Evolutionary conservation across 345 rosid species (phyloP).

Genomic region (Anastatica hierochuntica): DNA sequence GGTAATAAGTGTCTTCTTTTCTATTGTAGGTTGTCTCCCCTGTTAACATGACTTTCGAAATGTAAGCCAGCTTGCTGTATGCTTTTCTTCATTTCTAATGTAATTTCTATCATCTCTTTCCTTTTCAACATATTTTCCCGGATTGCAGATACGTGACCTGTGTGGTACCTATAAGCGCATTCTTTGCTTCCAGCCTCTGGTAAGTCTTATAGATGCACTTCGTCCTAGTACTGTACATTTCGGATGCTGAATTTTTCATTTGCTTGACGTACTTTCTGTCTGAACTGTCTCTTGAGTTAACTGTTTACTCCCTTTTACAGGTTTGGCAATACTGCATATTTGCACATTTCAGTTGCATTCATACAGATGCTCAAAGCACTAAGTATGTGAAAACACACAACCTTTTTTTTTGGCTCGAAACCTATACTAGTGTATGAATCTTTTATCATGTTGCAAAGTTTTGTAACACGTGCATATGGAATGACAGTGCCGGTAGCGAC

Average conservation of each 20-base stretch:
- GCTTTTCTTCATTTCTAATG: not conserved
- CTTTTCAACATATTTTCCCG: constrained; percentile 11
- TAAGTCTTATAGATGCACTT: constrained; percentile 27
- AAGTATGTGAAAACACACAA: constrained; percentile 47
- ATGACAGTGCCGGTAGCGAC: constrained; percentile 98
- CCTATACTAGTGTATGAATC: not conserved
- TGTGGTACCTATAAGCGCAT: constrained; percentile 90
- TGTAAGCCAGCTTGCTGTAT: constrained; percentile 40
- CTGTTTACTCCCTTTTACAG: constrained; percentile 46
- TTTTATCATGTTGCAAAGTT: constrained; percentile 4
- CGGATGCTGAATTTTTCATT: no score
- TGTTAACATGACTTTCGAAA: constrained; percentile 89
- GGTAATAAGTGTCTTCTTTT: constrained; percentile 2
- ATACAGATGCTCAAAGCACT: constrained; percentile 98
- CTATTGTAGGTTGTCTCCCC: constrained; percentile 78
- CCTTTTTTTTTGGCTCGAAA: constrained; percentile 9
- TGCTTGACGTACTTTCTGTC: no score
- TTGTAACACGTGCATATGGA: constrained; percentile 22
- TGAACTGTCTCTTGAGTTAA: no score
- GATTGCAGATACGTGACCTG: constrained; percentile 81
- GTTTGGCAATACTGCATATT: constrained; percentile 94
- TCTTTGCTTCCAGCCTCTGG: constrained; percentile 98
- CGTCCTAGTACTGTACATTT: no score
- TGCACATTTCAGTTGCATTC: constrained; percentile 90
- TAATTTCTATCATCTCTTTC: not conserved